Base-by-base conservation (phyloP, 202 grass and related monocot species). In the Digitaria exilis region DNA sequence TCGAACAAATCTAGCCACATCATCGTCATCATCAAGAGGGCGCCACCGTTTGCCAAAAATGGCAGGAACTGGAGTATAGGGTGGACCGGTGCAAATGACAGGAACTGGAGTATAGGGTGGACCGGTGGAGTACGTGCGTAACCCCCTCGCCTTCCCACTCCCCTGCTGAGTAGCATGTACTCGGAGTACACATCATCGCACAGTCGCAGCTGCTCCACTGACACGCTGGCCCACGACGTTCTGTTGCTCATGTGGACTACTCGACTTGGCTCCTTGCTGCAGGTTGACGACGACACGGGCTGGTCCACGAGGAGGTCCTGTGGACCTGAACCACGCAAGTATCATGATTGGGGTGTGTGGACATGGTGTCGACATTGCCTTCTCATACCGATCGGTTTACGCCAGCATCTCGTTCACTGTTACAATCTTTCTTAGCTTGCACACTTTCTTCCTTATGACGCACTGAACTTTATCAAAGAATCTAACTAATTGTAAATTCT, bases 291-390 rank as follows among this genome's bases (percentile, higher is more conserved):
- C 17, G 37, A 30, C 66, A 19, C 16, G 35, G n/a, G 56, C 21
- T 57, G 46, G 77, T 67, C 84, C 48, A 74, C n/a, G 48, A 28
- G 31, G 6, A 21, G 45, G 62, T 26, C 1, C 67, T 2, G 18
- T 73, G 77, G 57, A 74, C 76, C 26, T 26, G 58, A 59, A 59
- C 35, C 82, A 77, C 42, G 35, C 15, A 71, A 22, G 16, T 11
- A 9, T 13, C n/a, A 19, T 45, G 50, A 46, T 55, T 35, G 28
- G 39, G 14, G 14, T 41, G 30, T 75, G 84, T 81, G 49, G 28
- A 63, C 67, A 85, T 31, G 39, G 39, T 78, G 75, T 79, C 75
- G 76, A 81, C 76, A 86, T 80, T 86, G 29, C 55, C 31, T 13
- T 24, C 10, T 34, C 1, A 10, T 49, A n/a, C n/a, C n/a, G n/a